These are phyloP conservation scores for Glycyrrhiza uralensis DNA, from an alignment of 306 rosid species.

Conservation along the genomic window DNA sequence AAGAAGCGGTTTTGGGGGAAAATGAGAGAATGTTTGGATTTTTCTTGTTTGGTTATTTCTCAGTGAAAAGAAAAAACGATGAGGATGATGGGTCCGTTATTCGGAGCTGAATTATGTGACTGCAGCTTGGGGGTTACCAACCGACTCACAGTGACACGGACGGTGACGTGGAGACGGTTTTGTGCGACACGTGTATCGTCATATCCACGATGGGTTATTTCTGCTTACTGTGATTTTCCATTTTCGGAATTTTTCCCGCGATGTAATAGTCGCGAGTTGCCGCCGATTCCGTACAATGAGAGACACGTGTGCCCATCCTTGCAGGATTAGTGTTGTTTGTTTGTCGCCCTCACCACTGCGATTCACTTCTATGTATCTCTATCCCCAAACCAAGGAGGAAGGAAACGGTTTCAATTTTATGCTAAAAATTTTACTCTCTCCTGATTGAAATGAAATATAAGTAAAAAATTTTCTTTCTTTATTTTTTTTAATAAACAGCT, in stretches of 20 bases:
- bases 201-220: constrained; percentile 16
- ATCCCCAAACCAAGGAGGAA: no score
- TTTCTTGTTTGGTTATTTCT: neutral
- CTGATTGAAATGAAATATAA: no score
- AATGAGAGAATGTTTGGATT: constrained; percentile 15
- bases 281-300: neutral
- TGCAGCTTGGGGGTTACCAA: constrained; percentile 25
- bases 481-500: no score
- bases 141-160: constrained; percentile 36
- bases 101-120: constrained; percentile 9
- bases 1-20: neutral
- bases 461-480: no score
- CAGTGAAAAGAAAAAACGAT: constrained; percentile 14
- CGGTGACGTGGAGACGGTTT: constrained; percentile 12
- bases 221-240: neutral
- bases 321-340: constrained; percentile 11
- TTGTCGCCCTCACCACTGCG: no score
- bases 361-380: no score
- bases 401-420: no score
- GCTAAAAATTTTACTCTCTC: no score
- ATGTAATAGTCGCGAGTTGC: neutral
- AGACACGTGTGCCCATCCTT: constrained; percentile 21
- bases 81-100: constrained; percentile 29
- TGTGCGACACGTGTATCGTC: constrained; percentile 20
- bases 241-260: neutral